Evolutionary conservation across 106 monocot species (phyloP).

Genomic region (Xerophyta viscosa): DNA sequence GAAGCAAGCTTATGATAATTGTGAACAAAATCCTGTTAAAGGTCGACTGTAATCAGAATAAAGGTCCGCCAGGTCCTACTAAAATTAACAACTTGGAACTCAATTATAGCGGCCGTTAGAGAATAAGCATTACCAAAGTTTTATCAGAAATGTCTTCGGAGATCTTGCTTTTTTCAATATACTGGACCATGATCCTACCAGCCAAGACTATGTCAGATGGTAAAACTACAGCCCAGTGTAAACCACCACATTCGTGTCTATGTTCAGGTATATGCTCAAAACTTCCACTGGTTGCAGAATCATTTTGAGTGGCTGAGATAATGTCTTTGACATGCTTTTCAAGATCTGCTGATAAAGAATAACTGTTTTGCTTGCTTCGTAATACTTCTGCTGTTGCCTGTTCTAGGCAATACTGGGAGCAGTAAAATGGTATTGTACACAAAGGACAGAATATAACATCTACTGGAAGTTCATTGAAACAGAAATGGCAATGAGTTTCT

Average conservation of each 20-base stretch:
- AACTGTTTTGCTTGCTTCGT: conserved; percentile 3
- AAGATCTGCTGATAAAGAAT: conserved; percentile 16
- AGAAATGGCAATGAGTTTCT: conserved; percentile 83
- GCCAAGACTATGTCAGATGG: conserved; percentile 79
- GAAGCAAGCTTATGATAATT: conserved; percentile 48
- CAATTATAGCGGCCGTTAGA: neutral
- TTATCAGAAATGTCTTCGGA: conserved; percentile 8
- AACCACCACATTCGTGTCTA: conserved; percentile 89
- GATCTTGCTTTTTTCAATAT: conserved; percentile 24
- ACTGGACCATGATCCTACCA: conserved; percentile 52
- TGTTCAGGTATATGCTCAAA: conserved; percentile 48
- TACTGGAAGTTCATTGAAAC: conserved; percentile 62
- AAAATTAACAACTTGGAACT: no score
- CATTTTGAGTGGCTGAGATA: neutral
- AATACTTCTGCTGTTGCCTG: conserved; percentile 30
- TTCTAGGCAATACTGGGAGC: conserved; percentile 61
- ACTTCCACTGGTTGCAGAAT: neutral
- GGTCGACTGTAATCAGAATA: conserved; percentile 1
- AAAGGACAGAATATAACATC: conserved; percentile 66
- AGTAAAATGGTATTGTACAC: conserved; percentile 87
- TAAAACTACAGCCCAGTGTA: conserved; percentile 75
- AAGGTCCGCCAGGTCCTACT: no score
- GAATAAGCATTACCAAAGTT: conserved; percentile 24
- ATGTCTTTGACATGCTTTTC: conserved; percentile 21
- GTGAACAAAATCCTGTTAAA: conserved; percentile 59